Evolutionary conservation across 164 flowering plant species (phyloP), one percentile per base, ranked within the genome.

Genomic region (Vitis cinerea): DNA sequence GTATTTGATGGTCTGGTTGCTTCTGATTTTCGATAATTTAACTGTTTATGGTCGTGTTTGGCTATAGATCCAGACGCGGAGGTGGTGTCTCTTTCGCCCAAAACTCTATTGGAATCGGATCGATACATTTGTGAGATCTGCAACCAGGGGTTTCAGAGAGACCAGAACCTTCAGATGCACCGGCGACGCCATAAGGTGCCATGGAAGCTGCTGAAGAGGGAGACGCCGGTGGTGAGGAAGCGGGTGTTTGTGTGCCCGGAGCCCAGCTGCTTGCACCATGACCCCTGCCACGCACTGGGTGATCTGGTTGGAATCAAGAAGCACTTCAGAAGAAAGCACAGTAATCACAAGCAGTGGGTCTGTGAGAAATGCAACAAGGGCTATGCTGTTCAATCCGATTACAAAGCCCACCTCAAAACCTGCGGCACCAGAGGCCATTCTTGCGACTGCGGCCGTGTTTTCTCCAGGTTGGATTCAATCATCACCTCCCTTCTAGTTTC

Each of bases 101-200:
- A 85, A 69, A 92, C 98, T 3, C 73, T 94, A n/a, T 59, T 94
- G 73, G 99, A 94, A 74, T 95, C 98, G 51, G 99, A 95, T 66
- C 84, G 97, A 15, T 93, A 93, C 64, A 92, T 95, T 10, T 94
- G 99, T 44, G 99, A 94, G 93, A 92, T 94, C 82, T 94, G 98
- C 85, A 88, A 88, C 74, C 98, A 94, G 73, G 98, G 98, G 68
- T 94, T 94, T 60, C 97, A 92, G 69, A 75, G 98, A 58, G 98
- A 94, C 77, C 99, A 94, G 74, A 94, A 95, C 80, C 86, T 95
- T 10, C 99, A 95, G 88, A 95, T 95, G 99, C 99, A 95, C 68
- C 66, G 98, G 66, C 67, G 99, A 13, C 56, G 98, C 65, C 99
- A 95, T 78, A 95, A 95, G 82, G 99, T 95, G 9, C 97, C 98